A percentile compares a stretch with the other conserved stretches of the same genome.
These are phyloP conservation scores for Ottelia alismoides DNA, from an alignment of 106 monocot genomes.

Conservation along the genomic window DNA sequence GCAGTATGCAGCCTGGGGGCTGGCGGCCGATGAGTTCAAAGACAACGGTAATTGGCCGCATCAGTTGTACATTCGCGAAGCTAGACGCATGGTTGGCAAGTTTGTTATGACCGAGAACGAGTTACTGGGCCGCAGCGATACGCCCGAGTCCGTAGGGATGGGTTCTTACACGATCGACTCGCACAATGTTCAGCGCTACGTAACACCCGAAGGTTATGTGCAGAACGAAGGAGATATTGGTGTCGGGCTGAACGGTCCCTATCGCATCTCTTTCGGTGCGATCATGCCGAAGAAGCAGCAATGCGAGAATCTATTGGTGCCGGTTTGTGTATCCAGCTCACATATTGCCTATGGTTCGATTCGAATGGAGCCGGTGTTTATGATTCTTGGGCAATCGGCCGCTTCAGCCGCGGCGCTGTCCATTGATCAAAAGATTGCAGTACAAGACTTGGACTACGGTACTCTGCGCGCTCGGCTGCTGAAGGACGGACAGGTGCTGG, in stretches of 20 bases:
- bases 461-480: neutral
- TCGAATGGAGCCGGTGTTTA: neutral
- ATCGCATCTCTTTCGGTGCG: neutral
- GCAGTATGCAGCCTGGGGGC: neutral
- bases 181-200: neutral
- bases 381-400: neutral
- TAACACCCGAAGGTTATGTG: neutral
- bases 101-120: neutral
- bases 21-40: neutral
- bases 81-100: neutral
- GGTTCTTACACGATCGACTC: neutral
- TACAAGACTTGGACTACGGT: neutral
- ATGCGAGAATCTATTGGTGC: neutral
- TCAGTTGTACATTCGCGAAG: neutral
- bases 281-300: neutral
- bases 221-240: neutral
- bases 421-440: neutral
- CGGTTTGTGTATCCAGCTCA: neutral
- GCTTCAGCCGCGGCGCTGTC: neutral
- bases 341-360: neutral
- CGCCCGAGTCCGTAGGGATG: neutral
- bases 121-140: neutral
- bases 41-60: neutral
- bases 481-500: neutral
- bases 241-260: neutral